Evolutionary conservation across 805 yeast genomes (phyloP).

Genomic region (Suhomyces prunicola): DNA sequence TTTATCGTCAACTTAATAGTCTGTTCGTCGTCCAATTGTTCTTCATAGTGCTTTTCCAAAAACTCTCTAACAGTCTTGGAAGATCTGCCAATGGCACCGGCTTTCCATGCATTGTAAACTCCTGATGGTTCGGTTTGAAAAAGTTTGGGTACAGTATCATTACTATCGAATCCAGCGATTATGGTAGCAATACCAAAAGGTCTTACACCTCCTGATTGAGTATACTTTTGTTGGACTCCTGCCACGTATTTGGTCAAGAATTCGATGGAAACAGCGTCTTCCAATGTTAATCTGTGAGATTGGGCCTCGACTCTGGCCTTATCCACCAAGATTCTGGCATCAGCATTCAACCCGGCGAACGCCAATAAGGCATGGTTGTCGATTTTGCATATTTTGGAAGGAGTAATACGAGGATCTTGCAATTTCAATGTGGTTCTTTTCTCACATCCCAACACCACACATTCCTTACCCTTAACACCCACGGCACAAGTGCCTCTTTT

Average conservation of each 20-base stretch:
- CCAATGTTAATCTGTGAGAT: constrained; percentile 87
- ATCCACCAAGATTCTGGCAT: constrained; percentile 90
- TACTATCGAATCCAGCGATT: constrained; percentile 92
- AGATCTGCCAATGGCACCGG: constrained; percentile 93
- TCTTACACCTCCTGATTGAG: constrained; percentile 97
- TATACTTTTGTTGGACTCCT: constrained; percentile 95
- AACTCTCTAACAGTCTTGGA: constrained; percentile 94
- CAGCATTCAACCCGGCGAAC: constrained; percentile 98
- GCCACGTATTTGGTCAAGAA: constrained; percentile 92
- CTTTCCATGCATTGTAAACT: constrained; percentile 96
- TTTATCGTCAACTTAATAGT: constrained; percentile 80
- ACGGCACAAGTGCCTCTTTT: constrained; percentile 98
- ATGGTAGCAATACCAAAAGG: constrained; percentile 96
- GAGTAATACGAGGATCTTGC: constrained; percentile 95
- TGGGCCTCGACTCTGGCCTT: constrained; percentile 97
- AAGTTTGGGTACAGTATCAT: constrained; percentile 74
- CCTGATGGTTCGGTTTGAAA: constrained; percentile 98
- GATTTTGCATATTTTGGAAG: constrained; percentile 86
- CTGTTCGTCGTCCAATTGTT: constrained; percentile 61
- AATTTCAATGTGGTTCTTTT: constrained; percentile 91
- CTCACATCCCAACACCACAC: constrained; percentile 94
- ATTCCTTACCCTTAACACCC: constrained; percentile 86
- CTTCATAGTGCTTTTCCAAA: constrained; percentile 79
- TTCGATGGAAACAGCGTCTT: constrained; percentile 89
- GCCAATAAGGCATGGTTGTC: constrained; percentile 90